Percentiles rank a stretch among this genome's conserved stretches.
Evolutionary conservation across 208 protist genomes (phyloP).

Genomic region (Lotmaria passim): DNA sequence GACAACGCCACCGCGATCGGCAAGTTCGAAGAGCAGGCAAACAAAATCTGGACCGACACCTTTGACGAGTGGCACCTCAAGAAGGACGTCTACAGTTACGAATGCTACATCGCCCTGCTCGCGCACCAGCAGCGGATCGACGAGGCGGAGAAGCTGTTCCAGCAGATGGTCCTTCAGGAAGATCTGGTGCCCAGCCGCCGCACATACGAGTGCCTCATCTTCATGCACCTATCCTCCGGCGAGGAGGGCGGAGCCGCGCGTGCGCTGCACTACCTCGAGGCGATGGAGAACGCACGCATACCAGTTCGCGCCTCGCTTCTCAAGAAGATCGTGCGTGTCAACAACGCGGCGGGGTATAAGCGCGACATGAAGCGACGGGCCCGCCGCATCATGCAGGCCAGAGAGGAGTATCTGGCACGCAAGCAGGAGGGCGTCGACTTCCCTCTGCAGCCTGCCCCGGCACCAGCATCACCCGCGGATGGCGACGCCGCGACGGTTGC

Average conservation of each 20-base stretch:
- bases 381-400: conserved; percentile 90
- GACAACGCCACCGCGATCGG: conserved; percentile 57
- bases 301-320: conserved; percentile 76
- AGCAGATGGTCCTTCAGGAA: conserved; percentile 85
- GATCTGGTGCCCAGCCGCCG: conserved; percentile 75
- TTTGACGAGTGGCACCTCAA: conserved; percentile 86
- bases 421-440: conserved; percentile 58
- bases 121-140: conserved; percentile 89
- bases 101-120: conserved; percentile 89
- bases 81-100: conserved; percentile 87
- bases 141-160: conserved; percentile 88
- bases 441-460: conserved; percentile 19
- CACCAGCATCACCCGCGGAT: neutral
- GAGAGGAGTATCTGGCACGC: conserved; percentile 82
- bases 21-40: conserved; percentile 80
- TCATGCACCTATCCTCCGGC: conserved; percentile 92
- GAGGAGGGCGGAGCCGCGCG: conserved; percentile 90
- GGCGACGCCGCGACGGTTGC: conserved; percentile 16
- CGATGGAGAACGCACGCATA: conserved; percentile 82
- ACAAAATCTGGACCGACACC: conserved; percentile 77
- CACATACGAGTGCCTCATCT: conserved; percentile 90
- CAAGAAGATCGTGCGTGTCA: conserved; percentile 88
- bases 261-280: conserved; percentile 87
- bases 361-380: conserved; percentile 93
- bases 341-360: conserved; percentile 89